Base-by-base conservation (phyloP, 106 monocot genomes). In the Acorus calamus region DNA sequence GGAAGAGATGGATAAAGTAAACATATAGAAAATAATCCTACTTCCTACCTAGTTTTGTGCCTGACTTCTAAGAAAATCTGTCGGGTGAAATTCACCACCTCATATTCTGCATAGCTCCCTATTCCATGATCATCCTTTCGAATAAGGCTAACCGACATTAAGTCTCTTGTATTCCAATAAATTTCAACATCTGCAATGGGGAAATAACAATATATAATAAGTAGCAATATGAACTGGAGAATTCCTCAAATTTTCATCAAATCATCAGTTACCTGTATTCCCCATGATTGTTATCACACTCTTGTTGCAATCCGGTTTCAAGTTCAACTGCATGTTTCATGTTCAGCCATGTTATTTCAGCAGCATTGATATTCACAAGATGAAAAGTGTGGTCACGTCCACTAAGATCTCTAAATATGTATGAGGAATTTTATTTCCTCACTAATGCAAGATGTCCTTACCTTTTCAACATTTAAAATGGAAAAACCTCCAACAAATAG, bases 401-500 rank as follows among this genome's bases (percentile, higher is more conserved):
- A 13, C 7, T 28, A 58, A 3, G n/a, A 6, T 54, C 9, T 3
- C 47, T 4, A 42, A 44, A 66, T 11, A 65, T 8, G 42, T 8
- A 65, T 28, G 28, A 28, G 28, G 1, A 28, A 28, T 28, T 28
- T 28, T 28, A 28, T 28, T 28, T 28, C 28, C 28, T 28, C 28
- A 43, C 5, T 42, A 42, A 7, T 28, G 5, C 8, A 44, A 53
- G 53, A 57, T 65, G 2, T 46, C 41, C 2, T 66, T 71, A 89
- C 94, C 86, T 74, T 70, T 53, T 62, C 60, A 57, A 41, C 50
- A 56, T 64, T 74, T 76, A 52, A 66, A 65, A 85, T 66, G 52
- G 80, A 78, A 77, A 96, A 96, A 42, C 94, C 94, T 57, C 90
- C 90, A 50, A 96, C 59, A 67, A 90, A 74, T 64, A 80, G 76